Evolutionary conservation across 208 protist genomes (phyloP).

Genomic region (Leishmania lainsoni): DNA sequence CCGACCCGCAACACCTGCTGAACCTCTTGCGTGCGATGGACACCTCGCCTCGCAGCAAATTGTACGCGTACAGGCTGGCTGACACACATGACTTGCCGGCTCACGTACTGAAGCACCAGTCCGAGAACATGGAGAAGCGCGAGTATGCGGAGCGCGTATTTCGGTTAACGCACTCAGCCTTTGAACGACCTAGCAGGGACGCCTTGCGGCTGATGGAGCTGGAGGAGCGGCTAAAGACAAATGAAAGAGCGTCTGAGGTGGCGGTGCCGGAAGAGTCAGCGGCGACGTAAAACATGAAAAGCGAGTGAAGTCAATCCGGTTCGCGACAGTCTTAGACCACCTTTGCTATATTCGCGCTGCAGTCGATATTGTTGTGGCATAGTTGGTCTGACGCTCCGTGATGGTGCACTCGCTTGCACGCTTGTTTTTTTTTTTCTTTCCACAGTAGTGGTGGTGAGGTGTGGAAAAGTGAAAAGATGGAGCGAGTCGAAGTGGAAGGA

Average conservation of each 20-base stretch:
- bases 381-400: background rate
- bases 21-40: slow-evolving; percentile 68
- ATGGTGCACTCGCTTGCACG: background rate
- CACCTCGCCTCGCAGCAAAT: slow-evolving; percentile 72
- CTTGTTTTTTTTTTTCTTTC: background rate
- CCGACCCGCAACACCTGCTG: slow-evolving; percentile 70
- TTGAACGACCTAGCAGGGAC: slow-evolving; percentile 34
- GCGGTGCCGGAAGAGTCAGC: background rate
- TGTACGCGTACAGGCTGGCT: slow-evolving; percentile 62
- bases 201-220: slow-evolving; percentile 40
- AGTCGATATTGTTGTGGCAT: background rate
- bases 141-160: slow-evolving; percentile 43
- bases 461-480: background rate
- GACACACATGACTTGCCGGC: slow-evolving; percentile 59
- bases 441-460: too few species aligned
- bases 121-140: slow-evolving; percentile 35
- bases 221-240: slow-evolving; percentile 11
- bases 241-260: background rate
- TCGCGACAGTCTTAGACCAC: background rate
- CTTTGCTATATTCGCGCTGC: background rate
- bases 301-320: background rate
- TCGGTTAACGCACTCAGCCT: slow-evolving; percentile 43
- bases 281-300: background rate
- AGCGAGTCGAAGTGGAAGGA: background rate
- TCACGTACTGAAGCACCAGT: slow-evolving; percentile 57